These are phyloP conservation scores for Rhodamnia argentea DNA, from an alignment of 345 rosid species.

Conservation along the genomic window DNA sequence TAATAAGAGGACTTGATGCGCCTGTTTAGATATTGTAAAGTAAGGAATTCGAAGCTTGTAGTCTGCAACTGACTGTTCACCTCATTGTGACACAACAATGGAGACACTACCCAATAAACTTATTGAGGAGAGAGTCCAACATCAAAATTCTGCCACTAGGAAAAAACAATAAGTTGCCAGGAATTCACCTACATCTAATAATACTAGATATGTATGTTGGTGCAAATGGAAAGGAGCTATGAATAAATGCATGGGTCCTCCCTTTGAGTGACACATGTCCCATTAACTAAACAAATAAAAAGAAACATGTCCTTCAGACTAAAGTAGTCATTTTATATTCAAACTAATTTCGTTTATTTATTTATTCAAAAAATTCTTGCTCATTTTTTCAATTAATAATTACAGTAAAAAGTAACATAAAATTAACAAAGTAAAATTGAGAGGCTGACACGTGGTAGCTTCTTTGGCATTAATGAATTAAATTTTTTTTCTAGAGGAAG, in stretches of 20 bases:
- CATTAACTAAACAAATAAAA: no score
- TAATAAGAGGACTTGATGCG: background rate
- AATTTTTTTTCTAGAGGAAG: background rate
- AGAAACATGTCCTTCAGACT: background rate
- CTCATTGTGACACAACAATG: background rate
- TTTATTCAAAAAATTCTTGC: background rate
- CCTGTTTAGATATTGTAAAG: background rate
- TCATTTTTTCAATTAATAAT: no score
- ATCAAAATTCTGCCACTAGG: background rate
- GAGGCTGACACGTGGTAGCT: background rate
- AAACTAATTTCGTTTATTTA: no score
- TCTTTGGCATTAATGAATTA: background rate
- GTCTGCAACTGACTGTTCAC: background rate
- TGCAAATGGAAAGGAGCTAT: background rate
- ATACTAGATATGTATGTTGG: background rate
- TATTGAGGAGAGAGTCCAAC: background rate
- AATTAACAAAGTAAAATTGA: background rate
- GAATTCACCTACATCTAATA: background rate
- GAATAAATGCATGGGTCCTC: background rate
- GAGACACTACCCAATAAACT: background rate
- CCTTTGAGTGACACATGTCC: background rate
- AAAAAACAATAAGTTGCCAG: background rate
- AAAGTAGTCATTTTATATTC: background rate
- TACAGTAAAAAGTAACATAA: no score
- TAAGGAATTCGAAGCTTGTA: background rate